Conservation (phyloP, 306 rosid genomes). For the Begonia peltatifolia region DNA sequence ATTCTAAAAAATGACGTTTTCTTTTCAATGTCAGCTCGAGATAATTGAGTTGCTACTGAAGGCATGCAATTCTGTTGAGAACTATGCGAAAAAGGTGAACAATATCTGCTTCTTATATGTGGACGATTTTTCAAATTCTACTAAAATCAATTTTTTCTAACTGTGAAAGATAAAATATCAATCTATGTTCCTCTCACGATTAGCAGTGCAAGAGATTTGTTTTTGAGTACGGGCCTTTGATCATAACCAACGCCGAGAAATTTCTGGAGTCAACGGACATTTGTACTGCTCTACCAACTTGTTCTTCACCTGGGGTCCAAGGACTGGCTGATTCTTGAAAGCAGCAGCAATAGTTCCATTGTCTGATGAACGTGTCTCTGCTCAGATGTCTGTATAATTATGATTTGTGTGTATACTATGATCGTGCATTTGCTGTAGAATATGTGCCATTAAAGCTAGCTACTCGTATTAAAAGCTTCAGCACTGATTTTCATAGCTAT, state of each 20-base stretch:
- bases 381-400: too few species aligned
- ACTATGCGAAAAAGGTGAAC: conserved; percentile 36
- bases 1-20: background rate
- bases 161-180: background rate
- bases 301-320: background rate
- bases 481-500: too few species aligned
- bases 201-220: background rate
- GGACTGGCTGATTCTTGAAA: too few species aligned
- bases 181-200: background rate
- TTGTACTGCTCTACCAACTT: background rate
- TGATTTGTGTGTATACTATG: too few species aligned
- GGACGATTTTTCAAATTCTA: background rate
- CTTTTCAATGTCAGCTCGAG: conserved; percentile 33
- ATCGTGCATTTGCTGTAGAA: too few species aligned
- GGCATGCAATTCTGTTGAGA: conserved; percentile 52
- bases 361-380: too few species aligned
- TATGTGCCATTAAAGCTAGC: too few species aligned
- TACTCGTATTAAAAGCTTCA: too few species aligned
- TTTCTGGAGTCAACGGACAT: background rate
- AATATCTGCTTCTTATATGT: too few species aligned
- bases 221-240: background rate
- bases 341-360: too few species aligned
- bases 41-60: conserved; percentile 52
- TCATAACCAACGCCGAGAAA: background rate
- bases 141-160: background rate